phyloP scores from a whole-genome alignment of 352 stramenopile genomes.

The Globisporangium heterothallicum region DNA sequence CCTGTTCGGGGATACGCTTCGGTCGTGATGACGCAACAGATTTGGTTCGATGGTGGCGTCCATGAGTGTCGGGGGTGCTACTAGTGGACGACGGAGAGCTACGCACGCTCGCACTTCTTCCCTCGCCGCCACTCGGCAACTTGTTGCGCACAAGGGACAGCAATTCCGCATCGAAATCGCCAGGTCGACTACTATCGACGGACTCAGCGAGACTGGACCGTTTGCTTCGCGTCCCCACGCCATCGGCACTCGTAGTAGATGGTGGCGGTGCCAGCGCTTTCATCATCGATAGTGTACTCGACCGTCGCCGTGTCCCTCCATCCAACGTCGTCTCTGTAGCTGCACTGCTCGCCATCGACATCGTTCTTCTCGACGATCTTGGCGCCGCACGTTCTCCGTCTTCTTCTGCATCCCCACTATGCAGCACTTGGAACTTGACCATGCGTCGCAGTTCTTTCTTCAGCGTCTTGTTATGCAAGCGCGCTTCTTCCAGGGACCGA shows the following conservation, averaged over 20 bases:
- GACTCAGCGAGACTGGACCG: constrained; percentile 19
- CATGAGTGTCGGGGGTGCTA: no score
- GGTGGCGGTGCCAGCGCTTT: constrained; percentile 33
- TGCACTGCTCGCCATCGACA: constrained; percentile 17
- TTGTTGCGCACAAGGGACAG: constrained; percentile 42
- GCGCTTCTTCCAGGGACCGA: constrained; percentile 59
- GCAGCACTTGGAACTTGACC: constrained; percentile 46
- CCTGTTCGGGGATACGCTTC: constrained; percentile 30
- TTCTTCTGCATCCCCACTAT: background rate
- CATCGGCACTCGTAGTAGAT: no score
- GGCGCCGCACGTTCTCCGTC: no score
- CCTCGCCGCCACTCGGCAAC: constrained; percentile 8
- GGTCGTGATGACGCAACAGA: constrained; percentile 7
- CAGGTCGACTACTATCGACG: constrained; percentile 13
- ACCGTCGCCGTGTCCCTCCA: constrained; percentile 17
- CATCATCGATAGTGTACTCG: constrained; percentile 69
- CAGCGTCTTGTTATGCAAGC: constrained; percentile 72
- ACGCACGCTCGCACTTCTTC: background rate
- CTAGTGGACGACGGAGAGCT: background rate
- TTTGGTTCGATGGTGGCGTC: constrained; percentile 3
- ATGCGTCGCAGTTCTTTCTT: constrained; percentile 77
- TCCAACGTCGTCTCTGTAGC: background rate
- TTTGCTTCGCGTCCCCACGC: constrained; percentile 2
- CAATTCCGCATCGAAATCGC: constrained; percentile 45
- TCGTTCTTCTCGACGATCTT: constrained; percentile 4